Conservation (phyloP, 2,329 filamentous ascomycete genomes). For the Macrophomina tecta region DNA sequence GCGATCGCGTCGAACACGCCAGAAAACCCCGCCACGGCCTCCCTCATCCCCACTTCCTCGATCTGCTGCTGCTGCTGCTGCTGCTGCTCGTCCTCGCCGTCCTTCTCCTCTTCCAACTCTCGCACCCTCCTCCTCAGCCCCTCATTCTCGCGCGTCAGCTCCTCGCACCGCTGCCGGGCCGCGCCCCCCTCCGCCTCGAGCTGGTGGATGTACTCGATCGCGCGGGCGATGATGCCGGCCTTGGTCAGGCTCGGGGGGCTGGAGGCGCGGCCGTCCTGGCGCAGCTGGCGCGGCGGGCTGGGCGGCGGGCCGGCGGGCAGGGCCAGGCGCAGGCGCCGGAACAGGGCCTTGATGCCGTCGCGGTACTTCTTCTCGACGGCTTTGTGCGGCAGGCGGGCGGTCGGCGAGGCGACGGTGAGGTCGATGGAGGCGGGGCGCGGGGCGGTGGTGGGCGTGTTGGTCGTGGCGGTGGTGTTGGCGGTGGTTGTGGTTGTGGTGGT, state of each 20-base stretch:
- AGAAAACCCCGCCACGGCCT: no score
- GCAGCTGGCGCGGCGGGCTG: not conserved
- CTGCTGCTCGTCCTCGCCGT: not conserved
- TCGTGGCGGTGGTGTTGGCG: not conserved
- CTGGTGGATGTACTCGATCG: slow-evolving; percentile 5
- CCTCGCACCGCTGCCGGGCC: not conserved
- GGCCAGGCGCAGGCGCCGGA: not conserved
- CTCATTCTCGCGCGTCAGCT: not conserved
- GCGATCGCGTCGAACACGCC: no score
- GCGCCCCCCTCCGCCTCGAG: not conserved
- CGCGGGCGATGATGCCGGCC: slow-evolving; percentile 3
- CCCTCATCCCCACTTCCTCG: not conserved
- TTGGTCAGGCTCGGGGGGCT: not conserved
- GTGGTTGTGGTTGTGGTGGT: not conserved
- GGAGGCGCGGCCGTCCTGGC: not conserved
- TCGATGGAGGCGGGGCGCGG: not conserved
- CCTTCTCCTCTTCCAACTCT: not conserved
- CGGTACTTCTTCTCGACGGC: slow-evolving; percentile 23
- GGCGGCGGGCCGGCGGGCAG: not conserved
- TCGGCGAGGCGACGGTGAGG: not conserved
- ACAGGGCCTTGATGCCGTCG: slow-evolving; percentile 15
- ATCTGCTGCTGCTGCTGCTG: not conserved
- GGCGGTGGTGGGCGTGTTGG: not conserved
- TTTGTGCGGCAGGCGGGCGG: slow-evolving; percentile 4
- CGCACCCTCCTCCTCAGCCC: not conserved